phyloP scores from a whole-genome alignment of 306 rosid species.

The Cucurbita pepo region DNA sequence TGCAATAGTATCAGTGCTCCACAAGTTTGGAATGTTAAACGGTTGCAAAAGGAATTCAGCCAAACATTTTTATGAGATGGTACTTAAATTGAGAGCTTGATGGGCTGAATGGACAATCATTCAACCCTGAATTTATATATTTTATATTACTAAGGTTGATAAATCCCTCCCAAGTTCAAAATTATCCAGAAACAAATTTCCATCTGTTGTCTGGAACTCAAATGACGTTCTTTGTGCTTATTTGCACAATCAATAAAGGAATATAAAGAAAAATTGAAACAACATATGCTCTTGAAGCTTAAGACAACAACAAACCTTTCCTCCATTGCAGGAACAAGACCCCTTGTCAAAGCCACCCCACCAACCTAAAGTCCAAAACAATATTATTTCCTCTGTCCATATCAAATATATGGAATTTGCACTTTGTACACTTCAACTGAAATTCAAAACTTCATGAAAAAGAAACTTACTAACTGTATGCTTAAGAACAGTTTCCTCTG shows the following conservation, averaged over 20 bases:
- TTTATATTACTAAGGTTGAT: not conserved
- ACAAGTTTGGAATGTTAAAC: too few relatives aligned
- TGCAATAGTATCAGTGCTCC: too few relatives aligned
- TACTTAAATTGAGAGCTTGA: not conserved
- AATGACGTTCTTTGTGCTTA: not conserved
- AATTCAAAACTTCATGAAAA: not conserved
- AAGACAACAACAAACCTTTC: constrained; percentile 62
- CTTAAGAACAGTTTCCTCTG: constrained; percentile 90
- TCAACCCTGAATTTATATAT: not conserved
- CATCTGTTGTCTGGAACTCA: not conserved
- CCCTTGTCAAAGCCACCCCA: constrained; percentile 77
- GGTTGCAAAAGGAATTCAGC: too few relatives aligned
- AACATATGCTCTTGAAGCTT: not conserved
- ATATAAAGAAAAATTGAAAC: not conserved
- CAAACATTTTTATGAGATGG: too few relatives aligned
- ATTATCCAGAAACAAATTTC: not conserved
- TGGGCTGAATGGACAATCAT: not conserved
- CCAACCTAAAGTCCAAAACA: constrained; percentile 49
- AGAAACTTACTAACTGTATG: constrained; percentile 71
- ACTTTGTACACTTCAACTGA: not conserved
- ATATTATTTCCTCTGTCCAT: constrained; percentile 16
- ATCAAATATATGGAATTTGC: not conserved
- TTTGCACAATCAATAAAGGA: not conserved
- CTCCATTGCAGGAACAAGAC: constrained; percentile 77
- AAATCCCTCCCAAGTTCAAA: not conserved